phyloP scores from a whole-genome alignment of 192 early-diverging fungal genomes.

The Coemansia sp. region DNA sequence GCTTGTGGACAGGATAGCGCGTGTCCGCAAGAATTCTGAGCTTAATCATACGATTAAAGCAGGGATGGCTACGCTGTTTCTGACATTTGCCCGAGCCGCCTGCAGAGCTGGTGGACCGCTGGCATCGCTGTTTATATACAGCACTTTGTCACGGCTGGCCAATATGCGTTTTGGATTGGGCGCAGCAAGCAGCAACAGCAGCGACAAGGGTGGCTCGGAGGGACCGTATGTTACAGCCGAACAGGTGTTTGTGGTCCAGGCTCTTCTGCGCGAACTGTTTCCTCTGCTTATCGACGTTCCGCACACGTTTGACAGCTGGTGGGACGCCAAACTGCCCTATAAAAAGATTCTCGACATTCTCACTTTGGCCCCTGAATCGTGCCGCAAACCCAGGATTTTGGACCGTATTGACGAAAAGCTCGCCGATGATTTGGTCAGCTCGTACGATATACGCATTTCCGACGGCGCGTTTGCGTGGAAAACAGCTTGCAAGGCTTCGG shows the following conservation, averaged over 20 bases:
- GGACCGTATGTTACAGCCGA: conserved; percentile 15
- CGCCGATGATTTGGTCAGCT: background rate
- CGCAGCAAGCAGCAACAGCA: background rate
- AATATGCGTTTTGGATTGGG: background rate
- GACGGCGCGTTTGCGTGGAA: conserved; percentile 15
- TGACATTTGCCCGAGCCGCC: conserved; percentile 10
- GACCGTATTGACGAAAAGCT: background rate
- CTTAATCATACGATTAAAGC: background rate
- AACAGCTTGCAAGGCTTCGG: background rate
- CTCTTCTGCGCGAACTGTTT: conserved; percentile 36
- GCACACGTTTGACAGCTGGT: conserved; percentile 40
- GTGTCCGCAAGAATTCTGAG: conserved; percentile 15
- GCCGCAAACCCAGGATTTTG: background rate
- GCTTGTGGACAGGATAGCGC: conserved; percentile 8
- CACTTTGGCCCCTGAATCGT: background rate
- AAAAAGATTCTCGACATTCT: conserved; percentile 13
- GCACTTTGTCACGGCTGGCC: conserved; percentile 4
- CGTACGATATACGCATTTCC: conserved; percentile 10
- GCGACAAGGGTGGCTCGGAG: background rate
- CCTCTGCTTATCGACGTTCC: conserved; percentile 42
- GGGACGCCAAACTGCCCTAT: conserved; percentile 31
- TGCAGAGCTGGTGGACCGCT: conserved; percentile 39
- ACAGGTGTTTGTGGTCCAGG: conserved; percentile 37
- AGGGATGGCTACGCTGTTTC: background rate
- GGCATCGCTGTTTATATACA: conserved; percentile 34